A percentile compares a stretch with the other conserved stretches of the same genome.
Evolutionary conservation across 192 early-diverging fungal species (phyloP).

Genomic region (Coemansia umbellata): DNA sequence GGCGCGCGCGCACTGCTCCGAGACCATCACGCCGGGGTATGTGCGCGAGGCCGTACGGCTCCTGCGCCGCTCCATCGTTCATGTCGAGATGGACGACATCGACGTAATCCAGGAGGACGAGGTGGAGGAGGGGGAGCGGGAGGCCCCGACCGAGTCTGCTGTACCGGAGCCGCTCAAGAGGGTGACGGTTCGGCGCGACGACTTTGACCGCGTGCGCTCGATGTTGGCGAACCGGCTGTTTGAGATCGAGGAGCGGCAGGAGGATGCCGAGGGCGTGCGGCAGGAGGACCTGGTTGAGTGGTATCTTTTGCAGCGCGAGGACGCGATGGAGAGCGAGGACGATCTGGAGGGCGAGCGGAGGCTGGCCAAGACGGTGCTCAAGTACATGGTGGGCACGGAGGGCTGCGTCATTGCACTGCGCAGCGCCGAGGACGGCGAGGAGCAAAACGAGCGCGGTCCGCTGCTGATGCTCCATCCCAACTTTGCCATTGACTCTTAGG

Average conservation of each 20-base stretch:
- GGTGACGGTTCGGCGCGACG: conserved; percentile 60
- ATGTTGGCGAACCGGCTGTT: conserved; percentile 53
- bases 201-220: conserved; percentile 53
- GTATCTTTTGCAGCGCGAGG: conserved; percentile 69
- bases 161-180: conserved; percentile 5
- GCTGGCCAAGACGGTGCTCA: conserved; percentile 66
- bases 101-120: conserved; percentile 56
- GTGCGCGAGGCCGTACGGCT: conserved; percentile 83
- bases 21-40: conserved; percentile 63
- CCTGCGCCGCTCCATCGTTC: conserved; percentile 85
- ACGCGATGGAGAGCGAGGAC: conserved; percentile 60
- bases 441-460: conserved; percentile 13
- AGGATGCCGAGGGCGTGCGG: conserved; percentile 45
- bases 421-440: conserved; percentile 1
- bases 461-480: conserved; percentile 51
- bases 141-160: not conserved
- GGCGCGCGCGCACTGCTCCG: conserved; percentile 77
- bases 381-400: conserved; percentile 62
- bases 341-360: conserved; percentile 55
- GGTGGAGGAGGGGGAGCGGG: conserved; percentile 1
- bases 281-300: conserved; percentile 61
- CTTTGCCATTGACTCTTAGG: conserved; percentile 42
- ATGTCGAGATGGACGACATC: conserved; percentile 73
- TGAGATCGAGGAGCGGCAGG: conserved; percentile 17
- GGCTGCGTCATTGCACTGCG: conserved; percentile 47